Base-by-base conservation (phyloP, 768 basidiomycete genomes). In the Leccinum variicolor region DNA sequence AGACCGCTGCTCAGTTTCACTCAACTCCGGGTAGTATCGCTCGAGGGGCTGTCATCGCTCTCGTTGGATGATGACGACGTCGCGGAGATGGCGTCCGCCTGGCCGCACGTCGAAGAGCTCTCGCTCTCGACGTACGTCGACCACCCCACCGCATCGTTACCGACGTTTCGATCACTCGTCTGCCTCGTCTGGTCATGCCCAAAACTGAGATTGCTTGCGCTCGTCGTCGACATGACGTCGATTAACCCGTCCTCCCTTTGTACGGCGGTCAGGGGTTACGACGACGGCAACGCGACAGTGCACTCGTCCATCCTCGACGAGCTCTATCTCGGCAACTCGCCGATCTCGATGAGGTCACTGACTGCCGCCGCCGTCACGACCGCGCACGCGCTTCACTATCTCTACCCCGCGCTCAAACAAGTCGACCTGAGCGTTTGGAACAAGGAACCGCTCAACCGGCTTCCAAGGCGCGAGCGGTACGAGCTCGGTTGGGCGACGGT, bases 291-390 rank as follows among this genome's bases (percentile, higher is more conserved):
- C 17, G 17, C 14, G 17, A 39, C 36, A 39, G 26, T 45, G 6
- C 53, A 47, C 26, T 60, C 64, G 0, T 46, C 34, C 13, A 14
- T 47, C 2, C 55, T 69, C 2, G 23, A 43, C 0, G 46, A 52
- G 0, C 69, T 69, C 4, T 56, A 58, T 17, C 56, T 69, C 1
- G 68, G 65, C 11, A 71, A 69, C 13, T 64, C 69, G 29, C 48
- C 48, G 2, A 31, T 39, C 2, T 60, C 57, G 0, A 53, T 69
- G 23, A n/a, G 10, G 9, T 50, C 55, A 0, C 67, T 65, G 6
- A 2, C 31, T 7, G 14, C 49, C 1, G 57, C 69, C 23, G 60
- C 65, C 5, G 3, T 21, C 9, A 11, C 41, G 1, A 57, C 69
- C 23, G 60, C 67, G 1, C 46, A 45, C 11, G 17, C 56, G 4